Evolutionary conservation across 768 basidiomycete species (phyloP), one percentile per base, ranked within the genome.

Genomic region (Clavaria fumosa): DNA sequence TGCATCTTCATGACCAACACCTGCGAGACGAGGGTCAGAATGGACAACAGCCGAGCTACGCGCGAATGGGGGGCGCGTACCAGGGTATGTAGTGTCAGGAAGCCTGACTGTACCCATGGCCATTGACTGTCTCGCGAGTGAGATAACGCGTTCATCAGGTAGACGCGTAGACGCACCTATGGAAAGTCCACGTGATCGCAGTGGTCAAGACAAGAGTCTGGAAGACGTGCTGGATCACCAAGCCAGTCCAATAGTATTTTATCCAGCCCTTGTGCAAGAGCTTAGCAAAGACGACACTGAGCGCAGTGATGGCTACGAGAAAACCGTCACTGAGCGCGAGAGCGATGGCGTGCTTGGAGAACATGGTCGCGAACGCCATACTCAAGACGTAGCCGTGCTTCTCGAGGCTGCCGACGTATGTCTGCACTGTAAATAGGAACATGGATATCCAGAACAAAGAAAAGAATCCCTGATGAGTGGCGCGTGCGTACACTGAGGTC

Each of bases 41-140:
- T 5, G 5, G 23, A 12, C 20, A 24, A 22, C 30, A 21, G 30
- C 20, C 5, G 14, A 34, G 33, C 28, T 23, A 40, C 15, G 15
- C n/a, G 5, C 27, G 23, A 24, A 18, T 18, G 24, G 19, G n/a
- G 34, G 23, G 23, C 12, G 58, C 71, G 38, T 44, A 78, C 84
- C 15, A 97, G 62, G 6, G 82, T 75, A 53, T 96, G 91, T 34
- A 89, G 56, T 1, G 82, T 91, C 34, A 90, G 61, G 55, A 82
- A 91, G 4, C 86, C 89, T 4, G 82, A 84, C 52, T 96, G 91
- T 4, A 96, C 91, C 91, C 91, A 96, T 23, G 88, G 89, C 91
- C 91, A 96, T 48, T 89, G 70, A 35, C 89, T 83, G 42, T n/a
- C 22, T 35, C 34, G 14, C 28, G 23, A n/a, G 15, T 7, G 14